These are phyloP conservation scores for Cryphonectria japonica DNA, from an alignment of 2,329 filamentous ascomycete species.

Conservation along the genomic window DNA sequence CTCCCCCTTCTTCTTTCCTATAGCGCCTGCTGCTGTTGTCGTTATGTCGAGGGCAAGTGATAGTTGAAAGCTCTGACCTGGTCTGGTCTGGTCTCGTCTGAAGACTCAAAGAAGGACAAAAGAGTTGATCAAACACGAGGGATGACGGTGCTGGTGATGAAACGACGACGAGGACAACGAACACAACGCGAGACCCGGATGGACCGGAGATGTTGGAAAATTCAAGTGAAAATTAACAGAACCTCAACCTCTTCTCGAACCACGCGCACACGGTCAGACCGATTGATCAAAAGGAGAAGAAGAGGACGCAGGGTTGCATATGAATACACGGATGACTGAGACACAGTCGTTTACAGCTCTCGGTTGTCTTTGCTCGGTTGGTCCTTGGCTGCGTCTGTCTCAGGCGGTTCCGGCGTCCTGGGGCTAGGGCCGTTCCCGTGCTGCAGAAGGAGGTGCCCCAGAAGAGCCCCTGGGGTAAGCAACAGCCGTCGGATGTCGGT, in stretches of 20 bases:
- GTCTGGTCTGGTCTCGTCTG: background rate
- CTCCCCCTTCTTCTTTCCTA: background rate
- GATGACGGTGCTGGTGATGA: background rate
- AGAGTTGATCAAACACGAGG: background rate
- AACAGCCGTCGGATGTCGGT: background rate
- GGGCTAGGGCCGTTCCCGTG: background rate
- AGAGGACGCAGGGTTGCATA: background rate
- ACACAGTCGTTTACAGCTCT: background rate
- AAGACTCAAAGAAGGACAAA: background rate
- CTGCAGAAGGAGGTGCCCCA: background rate
- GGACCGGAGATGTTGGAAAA: background rate
- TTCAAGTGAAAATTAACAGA: background rate
- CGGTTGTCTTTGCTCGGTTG: background rate
- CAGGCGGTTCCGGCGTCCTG: slow-evolving; percentile 3
- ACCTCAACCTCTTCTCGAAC: background rate
- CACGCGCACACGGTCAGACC: background rate
- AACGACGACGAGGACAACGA: too few relatives aligned
- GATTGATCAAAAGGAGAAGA: background rate
- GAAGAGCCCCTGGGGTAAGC: background rate
- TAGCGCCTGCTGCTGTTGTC: background rate
- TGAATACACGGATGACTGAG: background rate
- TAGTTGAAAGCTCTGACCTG: background rate
- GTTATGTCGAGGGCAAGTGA: background rate
- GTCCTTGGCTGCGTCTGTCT: background rate
- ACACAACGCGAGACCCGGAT: background rate